Conservation (phyloP, 2,329 filamentous ascomycete genomes). For the Cadophora gregata region DNA sequence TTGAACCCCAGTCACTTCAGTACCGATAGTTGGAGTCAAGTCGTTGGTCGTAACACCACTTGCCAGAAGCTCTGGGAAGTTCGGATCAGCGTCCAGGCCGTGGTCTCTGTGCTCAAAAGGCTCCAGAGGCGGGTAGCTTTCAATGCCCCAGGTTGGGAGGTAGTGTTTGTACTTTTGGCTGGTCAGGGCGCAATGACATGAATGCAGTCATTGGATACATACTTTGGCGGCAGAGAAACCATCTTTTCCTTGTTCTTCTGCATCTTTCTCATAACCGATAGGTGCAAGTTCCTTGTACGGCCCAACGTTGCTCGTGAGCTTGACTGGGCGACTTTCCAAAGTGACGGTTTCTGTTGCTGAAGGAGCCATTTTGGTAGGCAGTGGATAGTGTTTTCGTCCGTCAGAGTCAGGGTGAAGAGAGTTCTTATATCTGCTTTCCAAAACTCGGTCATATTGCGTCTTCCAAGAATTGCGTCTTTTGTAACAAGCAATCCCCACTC, state of each 20-base stretch:
- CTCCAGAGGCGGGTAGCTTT: constrained; percentile 68
- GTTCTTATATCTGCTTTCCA: not conserved
- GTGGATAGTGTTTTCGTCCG: not conserved
- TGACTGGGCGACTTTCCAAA: constrained; percentile 30
- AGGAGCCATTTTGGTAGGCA: constrained; percentile 39
- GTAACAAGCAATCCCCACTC: constrained; percentile 16
- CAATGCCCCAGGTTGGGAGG: constrained; percentile 67
- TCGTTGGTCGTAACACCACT: constrained; percentile 59
- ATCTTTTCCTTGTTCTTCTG: constrained; percentile 41
- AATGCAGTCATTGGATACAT: constrained; percentile 6
- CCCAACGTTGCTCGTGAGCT: constrained; percentile 36
- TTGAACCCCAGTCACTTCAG: constrained; percentile 74
- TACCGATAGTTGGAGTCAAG: constrained; percentile 75
- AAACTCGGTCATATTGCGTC: constrained; percentile 12
- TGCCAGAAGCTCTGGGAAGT: constrained; percentile 71
- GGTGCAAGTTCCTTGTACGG: constrained; percentile 43
- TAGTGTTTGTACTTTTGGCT: constrained; percentile 68
- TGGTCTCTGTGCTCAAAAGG: constrained; percentile 77
- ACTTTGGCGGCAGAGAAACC: constrained; percentile 41
- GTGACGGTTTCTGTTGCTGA: constrained; percentile 40
- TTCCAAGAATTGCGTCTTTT: constrained; percentile 14
- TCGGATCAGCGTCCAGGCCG: constrained; percentile 74
- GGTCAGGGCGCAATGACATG: constrained; percentile 6
- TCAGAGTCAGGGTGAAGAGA: not conserved
- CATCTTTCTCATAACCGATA: constrained; percentile 41